phyloP scores from a whole-genome alignment of 2,329 filamentous ascomycete species.

The Beauveria caledonica region DNA sequence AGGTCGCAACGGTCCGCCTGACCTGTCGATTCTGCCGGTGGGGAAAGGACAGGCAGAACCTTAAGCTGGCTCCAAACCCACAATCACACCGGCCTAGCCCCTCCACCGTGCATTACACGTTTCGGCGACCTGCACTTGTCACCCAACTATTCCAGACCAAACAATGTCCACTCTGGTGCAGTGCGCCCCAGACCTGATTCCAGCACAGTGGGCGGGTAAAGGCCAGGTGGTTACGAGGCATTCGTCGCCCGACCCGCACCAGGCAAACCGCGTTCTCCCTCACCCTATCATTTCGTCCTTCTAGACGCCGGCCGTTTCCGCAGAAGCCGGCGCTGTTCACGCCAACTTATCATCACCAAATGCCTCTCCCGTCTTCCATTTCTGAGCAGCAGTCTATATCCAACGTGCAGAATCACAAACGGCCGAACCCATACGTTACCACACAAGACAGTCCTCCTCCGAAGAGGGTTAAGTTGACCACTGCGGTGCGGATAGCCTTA shows the following conservation, averaged over 20 bases:
- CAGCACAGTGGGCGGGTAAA: not conserved
- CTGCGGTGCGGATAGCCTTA: not conserved
- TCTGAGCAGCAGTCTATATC: not conserved
- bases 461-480: not conserved
- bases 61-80: too few species aligned
- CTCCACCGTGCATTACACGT: too few species aligned
- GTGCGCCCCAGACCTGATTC: not conserved
- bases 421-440: not conserved
- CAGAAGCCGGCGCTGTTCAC: not conserved
- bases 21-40: too few species aligned
- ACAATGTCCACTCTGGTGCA: slow-evolving; percentile 3
- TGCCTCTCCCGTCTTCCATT: not conserved
- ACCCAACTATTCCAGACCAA: too few species aligned
- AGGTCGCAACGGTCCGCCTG: too few species aligned
- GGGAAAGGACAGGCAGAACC: too few species aligned
- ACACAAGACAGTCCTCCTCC: not conserved
- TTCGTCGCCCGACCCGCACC: not conserved
- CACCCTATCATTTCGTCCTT: not conserved
- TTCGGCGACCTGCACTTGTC: too few species aligned
- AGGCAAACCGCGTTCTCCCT: not conserved
- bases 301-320: not conserved
- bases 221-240: not conserved
- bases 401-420: not conserved
- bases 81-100: too few species aligned
- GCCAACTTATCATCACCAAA: not conserved